Evolutionary conservation across 2,329 filamentous ascomycete genomes (phyloP).

Genomic region (Plectosphaerella plurivora): DNA sequence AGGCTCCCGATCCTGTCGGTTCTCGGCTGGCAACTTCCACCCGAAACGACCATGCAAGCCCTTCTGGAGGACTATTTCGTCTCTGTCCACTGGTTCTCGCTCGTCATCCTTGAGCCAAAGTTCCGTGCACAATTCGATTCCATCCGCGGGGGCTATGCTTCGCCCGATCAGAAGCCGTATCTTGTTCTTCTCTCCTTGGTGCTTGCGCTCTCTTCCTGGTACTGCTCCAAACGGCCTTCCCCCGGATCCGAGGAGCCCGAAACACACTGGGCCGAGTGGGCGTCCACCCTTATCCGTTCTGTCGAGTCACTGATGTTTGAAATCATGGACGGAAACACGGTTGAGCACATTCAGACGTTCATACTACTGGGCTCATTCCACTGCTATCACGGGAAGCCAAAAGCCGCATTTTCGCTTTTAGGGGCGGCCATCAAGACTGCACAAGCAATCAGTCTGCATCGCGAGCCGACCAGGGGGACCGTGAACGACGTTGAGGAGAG

Average conservation of each 20-base stretch:
- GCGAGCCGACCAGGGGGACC: neutral
- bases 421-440: slow-evolving; percentile 30
- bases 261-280: neutral
- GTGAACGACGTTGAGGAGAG: slow-evolving; percentile 25
- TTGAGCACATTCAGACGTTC: slow-evolving; percentile 30
- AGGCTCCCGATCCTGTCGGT: slow-evolving; percentile 5
- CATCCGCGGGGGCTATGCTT: slow-evolving; percentile 25
- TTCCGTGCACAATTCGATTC: slow-evolving; percentile 27
- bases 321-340: slow-evolving; percentile 32
- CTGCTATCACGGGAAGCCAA: slow-evolving; percentile 35
- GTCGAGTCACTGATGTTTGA: slow-evolving; percentile 29
- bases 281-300: neutral
- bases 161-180: slow-evolving; percentile 27
- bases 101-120: slow-evolving; percentile 34
- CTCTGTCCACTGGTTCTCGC: slow-evolving; percentile 38
- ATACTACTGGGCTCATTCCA: slow-evolving; percentile 33
- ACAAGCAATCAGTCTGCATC: neutral
- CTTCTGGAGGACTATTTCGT: slow-evolving; percentile 34
- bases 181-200: slow-evolving; percentile 29
- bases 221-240: neutral
- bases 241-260: neutral
- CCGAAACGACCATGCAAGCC: neutral
- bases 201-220: slow-evolving; percentile 10
- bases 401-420: slow-evolving; percentile 27
- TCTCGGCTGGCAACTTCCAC: slow-evolving; percentile 4